Evolutionary conservation across 768 basidiomycete genomes (phyloP).

Genomic region (Rhodocollybia butyracea): DNA sequence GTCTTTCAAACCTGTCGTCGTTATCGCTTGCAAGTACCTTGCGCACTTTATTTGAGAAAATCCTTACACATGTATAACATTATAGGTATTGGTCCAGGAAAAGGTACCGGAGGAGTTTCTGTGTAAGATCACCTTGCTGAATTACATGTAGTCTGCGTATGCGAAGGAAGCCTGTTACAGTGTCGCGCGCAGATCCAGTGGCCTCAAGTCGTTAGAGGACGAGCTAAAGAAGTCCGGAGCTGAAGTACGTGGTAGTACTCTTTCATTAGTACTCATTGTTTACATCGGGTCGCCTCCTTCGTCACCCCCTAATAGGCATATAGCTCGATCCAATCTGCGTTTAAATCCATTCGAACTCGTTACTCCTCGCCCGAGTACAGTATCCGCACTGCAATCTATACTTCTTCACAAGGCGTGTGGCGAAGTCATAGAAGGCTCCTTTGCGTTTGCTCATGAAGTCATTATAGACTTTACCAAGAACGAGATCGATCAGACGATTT

Average conservation of each 20-base stretch:
- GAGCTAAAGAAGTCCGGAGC: slow-evolving; percentile 57
- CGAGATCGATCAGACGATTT: slow-evolving; percentile 24
- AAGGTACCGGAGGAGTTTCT: no score
- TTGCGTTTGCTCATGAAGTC: slow-evolving; percentile 59
- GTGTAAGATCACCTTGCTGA: no score
- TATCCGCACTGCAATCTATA: slow-evolving; percentile 62
- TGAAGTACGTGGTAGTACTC: slow-evolving; percentile 34
- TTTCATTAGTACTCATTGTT: not conserved
- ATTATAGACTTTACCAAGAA: slow-evolving; percentile 61
- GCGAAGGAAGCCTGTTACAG: no score
- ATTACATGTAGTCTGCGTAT: no score
- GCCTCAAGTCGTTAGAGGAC: slow-evolving; percentile 46
- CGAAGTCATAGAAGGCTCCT: slow-evolving; percentile 53
- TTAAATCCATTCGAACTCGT: slow-evolving; percentile 37
- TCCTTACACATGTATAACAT: no score
- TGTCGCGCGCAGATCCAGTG: slow-evolving; percentile 53
- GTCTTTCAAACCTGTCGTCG: no score
- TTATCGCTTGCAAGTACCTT: no score
- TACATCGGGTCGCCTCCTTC: slow-evolving; percentile 15
- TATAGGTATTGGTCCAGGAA: no score
- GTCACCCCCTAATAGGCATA: slow-evolving; percentile 35
- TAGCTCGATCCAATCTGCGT: slow-evolving; percentile 45
- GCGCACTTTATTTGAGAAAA: no score
- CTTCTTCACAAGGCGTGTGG: slow-evolving; percentile 48
- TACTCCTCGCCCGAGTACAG: slow-evolving; percentile 47